phyloP scores from a whole-genome alignment of 1,139 yeast genomes.

The Yamadazyma pseudoaaseri region DNA sequence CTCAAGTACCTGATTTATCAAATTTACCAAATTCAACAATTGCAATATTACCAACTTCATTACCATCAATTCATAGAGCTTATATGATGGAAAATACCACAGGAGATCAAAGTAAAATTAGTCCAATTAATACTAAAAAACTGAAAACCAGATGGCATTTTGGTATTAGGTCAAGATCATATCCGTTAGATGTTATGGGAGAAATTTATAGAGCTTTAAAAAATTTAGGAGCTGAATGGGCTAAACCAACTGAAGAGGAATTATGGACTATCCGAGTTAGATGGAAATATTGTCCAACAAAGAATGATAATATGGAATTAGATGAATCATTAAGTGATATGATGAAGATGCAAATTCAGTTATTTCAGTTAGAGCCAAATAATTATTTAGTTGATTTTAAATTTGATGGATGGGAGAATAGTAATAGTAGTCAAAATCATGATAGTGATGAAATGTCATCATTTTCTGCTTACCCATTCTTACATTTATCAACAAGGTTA shows the following conservation, averaged over 20 bases:
- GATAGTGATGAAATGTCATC: conserved; percentile 74
- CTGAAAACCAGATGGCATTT: conserved; percentile 98
- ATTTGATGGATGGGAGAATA: conserved; percentile 91
- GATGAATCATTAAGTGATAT: conserved; percentile 27
- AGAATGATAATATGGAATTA: conserved; percentile 19
- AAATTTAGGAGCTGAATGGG: conserved; percentile 97
- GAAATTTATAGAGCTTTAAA: conserved; percentile 93
- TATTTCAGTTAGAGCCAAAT: conserved; percentile 93
- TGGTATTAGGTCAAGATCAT: conserved; percentile 93
- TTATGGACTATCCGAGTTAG: conserved; percentile 97
- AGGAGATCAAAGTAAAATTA: conserved; percentile 48
- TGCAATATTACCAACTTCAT: conserved; percentile 88
- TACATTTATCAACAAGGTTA: conserved; percentile 86
- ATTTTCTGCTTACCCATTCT: conserved; percentile 90
- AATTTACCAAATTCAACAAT: conserved; percentile 66
- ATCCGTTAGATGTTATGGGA: conserved; percentile 98
- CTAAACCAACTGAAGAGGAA: conserved; percentile 88
- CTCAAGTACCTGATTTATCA: conserved; percentile 50
- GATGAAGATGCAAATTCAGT: conserved; percentile 97
- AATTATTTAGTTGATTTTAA: conserved; percentile 95
- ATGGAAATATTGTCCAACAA: conserved; percentile 74
- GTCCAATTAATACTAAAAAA: conserved; percentile 77
- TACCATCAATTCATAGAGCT: conserved; percentile 93
- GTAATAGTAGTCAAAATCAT: conserved; percentile 24
- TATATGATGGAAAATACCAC: conserved; percentile 67